These are phyloP conservation scores for Boletus semigastroideus DNA, from an alignment of 1,284 basidiomycete species.

Conservation along the genomic window DNA sequence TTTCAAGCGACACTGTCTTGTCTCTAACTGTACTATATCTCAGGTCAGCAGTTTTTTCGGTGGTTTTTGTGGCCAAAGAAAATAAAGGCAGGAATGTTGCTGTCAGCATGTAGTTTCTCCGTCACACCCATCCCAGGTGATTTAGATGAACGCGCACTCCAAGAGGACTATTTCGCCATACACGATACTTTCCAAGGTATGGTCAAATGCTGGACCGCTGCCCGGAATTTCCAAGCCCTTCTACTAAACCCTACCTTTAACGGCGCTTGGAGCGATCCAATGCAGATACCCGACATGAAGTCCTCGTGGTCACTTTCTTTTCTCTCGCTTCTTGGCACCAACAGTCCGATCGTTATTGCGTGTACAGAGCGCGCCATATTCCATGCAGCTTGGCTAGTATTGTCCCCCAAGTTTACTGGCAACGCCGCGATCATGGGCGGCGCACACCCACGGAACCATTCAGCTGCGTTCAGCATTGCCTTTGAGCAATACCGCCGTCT, in stretches of 20 bases:
- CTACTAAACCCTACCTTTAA: conserved; percentile 25
- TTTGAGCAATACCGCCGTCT: conserved; percentile 24
- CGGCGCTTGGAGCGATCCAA: conserved; percentile 35
- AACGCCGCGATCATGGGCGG: conserved; percentile 33
- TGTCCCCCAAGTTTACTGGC: conserved; percentile 24
- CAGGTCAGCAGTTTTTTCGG: conserved; percentile 4
- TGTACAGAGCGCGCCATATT: conserved; percentile 33
- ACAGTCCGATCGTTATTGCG: conserved; percentile 37
- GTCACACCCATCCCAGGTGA: background rate
- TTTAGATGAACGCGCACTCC: conserved; percentile 1
- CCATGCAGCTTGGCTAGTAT: conserved; percentile 30
- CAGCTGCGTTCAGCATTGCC: conserved; percentile 34
- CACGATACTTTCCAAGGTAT: conserved; percentile 10
- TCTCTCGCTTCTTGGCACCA: conserved; percentile 36
- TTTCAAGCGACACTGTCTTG: conserved; percentile 18
- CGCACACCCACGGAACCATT: conserved; percentile 19
- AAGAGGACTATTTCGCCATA: conserved; percentile 1
- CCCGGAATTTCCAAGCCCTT: conserved; percentile 25
- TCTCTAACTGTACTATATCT: conserved; percentile 14
- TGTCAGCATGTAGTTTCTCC: conserved; percentile 5
- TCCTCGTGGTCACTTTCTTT: conserved; percentile 34
- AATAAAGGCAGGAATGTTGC: conserved; percentile 9
- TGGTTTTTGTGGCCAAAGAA: conserved; percentile 1
- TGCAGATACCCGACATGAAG: conserved; percentile 40
- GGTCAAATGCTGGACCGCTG: conserved; percentile 18